phyloP scores from a whole-genome alignment of 495 filamentous ascomycete genomes.

The Penicillium salamii region DNA sequence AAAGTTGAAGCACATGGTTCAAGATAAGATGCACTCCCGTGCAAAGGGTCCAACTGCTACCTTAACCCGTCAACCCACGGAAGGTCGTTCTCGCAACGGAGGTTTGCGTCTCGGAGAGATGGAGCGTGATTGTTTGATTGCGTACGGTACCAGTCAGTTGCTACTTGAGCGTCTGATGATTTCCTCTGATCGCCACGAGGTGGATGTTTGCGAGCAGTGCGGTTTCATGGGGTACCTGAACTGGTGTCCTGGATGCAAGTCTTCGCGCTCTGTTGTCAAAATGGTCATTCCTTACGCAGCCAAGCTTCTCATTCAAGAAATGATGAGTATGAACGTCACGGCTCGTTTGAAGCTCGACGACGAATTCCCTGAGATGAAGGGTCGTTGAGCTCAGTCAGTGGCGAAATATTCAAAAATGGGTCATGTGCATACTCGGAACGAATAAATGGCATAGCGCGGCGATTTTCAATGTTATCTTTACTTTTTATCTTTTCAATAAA shows the following conservation, averaged over 20 bases:
- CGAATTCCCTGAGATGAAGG: slow-evolving; percentile 69
- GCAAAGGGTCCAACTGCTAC: slow-evolving; percentile 85
- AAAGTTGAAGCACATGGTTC: slow-evolving; percentile 99
- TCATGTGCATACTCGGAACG: slow-evolving; percentile 16
- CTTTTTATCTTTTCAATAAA: neutral
- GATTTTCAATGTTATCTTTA: slow-evolving; percentile 17
- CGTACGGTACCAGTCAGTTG: slow-evolving; percentile 89
- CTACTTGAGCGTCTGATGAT: slow-evolving; percentile 94
- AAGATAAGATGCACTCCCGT: slow-evolving; percentile 99
- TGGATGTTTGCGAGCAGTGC: slow-evolving; percentile 90
- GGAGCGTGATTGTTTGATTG: slow-evolving; percentile 97
- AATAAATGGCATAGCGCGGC: slow-evolving; percentile 34
- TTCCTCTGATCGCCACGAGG: slow-evolving; percentile 81
- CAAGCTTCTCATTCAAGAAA: slow-evolving; percentile 93
- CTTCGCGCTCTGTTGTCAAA: slow-evolving; percentile 71
- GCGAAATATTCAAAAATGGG: slow-evolving; percentile 13
- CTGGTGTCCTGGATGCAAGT: slow-evolving; percentile 89
- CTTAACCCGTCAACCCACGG: slow-evolving; percentile 92
- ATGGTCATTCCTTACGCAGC: slow-evolving; percentile 99
- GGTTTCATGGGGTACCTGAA: slow-evolving; percentile 92
- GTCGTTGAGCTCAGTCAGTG: slow-evolving; percentile 21
- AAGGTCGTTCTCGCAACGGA: slow-evolving; percentile 89
- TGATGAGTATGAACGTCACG: slow-evolving; percentile 96
- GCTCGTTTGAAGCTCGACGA: slow-evolving; percentile 83
- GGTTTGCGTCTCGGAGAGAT: slow-evolving; percentile 96